Evolutionary conservation across 768 basidiomycete species (phyloP).

Genomic region (Trametes gibbosa): DNA sequence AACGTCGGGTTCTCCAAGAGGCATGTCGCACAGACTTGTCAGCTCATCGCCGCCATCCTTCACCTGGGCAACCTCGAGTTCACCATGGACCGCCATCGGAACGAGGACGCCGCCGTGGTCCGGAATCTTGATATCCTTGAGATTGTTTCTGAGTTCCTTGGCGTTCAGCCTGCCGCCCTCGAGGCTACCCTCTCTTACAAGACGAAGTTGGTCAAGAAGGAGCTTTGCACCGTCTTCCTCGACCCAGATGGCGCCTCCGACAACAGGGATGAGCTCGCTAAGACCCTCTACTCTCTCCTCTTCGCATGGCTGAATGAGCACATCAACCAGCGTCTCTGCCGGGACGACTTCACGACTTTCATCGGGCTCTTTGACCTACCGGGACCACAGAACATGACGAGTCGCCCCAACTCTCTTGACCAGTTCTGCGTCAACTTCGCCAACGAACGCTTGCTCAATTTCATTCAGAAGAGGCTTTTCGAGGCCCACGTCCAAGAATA

Average conservation of each 20-base stretch:
- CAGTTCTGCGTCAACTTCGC: constrained; percentile 97
- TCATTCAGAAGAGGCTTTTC: constrained; percentile 76
- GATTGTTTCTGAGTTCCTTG: constrained; percentile 88
- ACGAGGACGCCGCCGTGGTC: constrained; percentile 92
- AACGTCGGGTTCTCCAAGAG: constrained; percentile 91
- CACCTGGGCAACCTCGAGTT: constrained; percentile 97
- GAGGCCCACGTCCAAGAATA: constrained; percentile 84
- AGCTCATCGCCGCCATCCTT: constrained; percentile 91
- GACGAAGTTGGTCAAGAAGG: constrained; percentile 90
- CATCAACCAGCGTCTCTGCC: constrained; percentile 92
- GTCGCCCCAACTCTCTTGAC: constrained; percentile 88
- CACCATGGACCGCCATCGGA: constrained; percentile 73
- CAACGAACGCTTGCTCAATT: constrained; percentile 86
- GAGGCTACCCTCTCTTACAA: constrained; percentile 86
- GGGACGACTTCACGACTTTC: constrained; percentile 89
- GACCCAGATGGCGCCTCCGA: constrained; percentile 92
- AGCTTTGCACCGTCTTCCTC: constrained; percentile 95
- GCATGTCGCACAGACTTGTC: constrained; percentile 93
- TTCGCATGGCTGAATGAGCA: constrained; percentile 97
- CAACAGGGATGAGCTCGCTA: constrained; percentile 92
- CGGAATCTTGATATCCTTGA: constrained; percentile 80
- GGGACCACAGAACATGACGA: constrained; percentile 86
- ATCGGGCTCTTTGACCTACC: constrained; percentile 94
- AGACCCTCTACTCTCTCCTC: constrained; percentile 88
- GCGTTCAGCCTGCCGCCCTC: constrained; percentile 67